Evolutionary conservation across 1,139 yeast genomes (phyloP).

Genomic region (Hyphopichia fennica): DNA sequence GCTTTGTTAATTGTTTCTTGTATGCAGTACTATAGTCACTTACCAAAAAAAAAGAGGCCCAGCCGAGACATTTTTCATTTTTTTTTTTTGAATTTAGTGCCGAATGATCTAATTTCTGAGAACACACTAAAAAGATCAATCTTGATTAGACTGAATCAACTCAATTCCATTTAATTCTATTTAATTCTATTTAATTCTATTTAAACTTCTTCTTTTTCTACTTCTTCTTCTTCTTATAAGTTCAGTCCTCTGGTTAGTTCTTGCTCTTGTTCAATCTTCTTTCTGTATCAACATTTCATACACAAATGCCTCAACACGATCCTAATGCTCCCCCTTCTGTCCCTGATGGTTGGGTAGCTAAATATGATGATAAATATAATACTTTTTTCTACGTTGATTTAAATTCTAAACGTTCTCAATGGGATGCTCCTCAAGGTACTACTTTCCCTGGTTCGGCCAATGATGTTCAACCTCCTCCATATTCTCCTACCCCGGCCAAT

Average conservation of each 20-base stretch:
- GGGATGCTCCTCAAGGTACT: slow-evolving; percentile 82
- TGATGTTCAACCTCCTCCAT: slow-evolving; percentile 32
- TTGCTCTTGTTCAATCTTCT: not conserved
- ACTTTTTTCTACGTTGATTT: slow-evolving; percentile 78
- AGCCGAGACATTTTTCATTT: too few species aligned
- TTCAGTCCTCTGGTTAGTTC: not conserved
- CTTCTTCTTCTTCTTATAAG: too few species aligned
- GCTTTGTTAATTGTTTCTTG: too few species aligned
- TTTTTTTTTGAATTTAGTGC: too few species aligned
- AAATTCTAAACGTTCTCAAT: slow-evolving; percentile 74
- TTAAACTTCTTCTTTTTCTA: too few species aligned
- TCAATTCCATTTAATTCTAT: too few species aligned
- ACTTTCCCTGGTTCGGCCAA: slow-evolving; percentile 24
- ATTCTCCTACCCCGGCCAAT: slow-evolving; percentile 22
- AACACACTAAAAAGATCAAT: too few species aligned
- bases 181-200: too few species aligned
- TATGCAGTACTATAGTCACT: too few species aligned
- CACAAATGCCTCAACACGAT: slow-evolving; percentile 14
- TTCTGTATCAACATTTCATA: not conserved
- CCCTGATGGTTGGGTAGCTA: slow-evolving; percentile 85
- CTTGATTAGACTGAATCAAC: too few species aligned
- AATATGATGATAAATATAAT: slow-evolving; percentile 76
- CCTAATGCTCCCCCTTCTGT: slow-evolving; percentile 50
- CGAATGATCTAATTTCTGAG: too few species aligned
- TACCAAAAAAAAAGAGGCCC: too few species aligned